A percentile compares a stretch with the other conserved stretches of the same genome.
Evolutionary conservation across 2,329 filamentous ascomycete species (phyloP).

Genomic region (Penicillium carneum): DNA sequence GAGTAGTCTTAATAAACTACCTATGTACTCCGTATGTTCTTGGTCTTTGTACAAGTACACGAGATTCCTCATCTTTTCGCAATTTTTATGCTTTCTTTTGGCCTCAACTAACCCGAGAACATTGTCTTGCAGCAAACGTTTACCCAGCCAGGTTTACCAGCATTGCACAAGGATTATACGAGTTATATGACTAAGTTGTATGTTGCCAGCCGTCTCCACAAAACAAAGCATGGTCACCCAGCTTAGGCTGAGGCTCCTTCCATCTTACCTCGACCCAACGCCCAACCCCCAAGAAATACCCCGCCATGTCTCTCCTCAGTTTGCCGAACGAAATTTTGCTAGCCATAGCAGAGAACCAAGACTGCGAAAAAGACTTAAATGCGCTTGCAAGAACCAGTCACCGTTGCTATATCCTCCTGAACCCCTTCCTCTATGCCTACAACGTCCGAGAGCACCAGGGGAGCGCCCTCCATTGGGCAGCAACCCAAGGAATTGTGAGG

Average conservation of each 20-base stretch:
- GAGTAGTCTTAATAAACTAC: background rate
- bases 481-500: background rate
- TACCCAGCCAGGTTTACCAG: background rate
- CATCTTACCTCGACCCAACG: background rate
- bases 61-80: background rate
- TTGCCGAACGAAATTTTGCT: conserved; percentile 20
- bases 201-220: conserved; percentile 2
- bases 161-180: background rate
- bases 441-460: conserved; percentile 5
- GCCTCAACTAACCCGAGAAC: background rate
- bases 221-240: background rate
- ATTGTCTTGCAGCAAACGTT: too few relatives aligned
- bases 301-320: conserved; percentile 9
- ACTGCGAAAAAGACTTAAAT: conserved; percentile 9
- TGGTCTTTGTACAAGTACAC: background rate
- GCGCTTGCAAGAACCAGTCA: conserved; percentile 6
- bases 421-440: conserved; percentile 12
- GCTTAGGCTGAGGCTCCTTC: background rate
- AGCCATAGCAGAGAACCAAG: conserved; percentile 6
- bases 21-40: background rate
- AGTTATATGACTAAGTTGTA: background rate
- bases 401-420: conserved; percentile 1
- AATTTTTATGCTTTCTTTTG: too few relatives aligned
- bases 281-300: background rate
- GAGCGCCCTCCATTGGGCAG: conserved; percentile 18